Base-by-base conservation (phyloP, 495 filamentous ascomycete genomes). In the Podospora pseudoanserina region DNA sequence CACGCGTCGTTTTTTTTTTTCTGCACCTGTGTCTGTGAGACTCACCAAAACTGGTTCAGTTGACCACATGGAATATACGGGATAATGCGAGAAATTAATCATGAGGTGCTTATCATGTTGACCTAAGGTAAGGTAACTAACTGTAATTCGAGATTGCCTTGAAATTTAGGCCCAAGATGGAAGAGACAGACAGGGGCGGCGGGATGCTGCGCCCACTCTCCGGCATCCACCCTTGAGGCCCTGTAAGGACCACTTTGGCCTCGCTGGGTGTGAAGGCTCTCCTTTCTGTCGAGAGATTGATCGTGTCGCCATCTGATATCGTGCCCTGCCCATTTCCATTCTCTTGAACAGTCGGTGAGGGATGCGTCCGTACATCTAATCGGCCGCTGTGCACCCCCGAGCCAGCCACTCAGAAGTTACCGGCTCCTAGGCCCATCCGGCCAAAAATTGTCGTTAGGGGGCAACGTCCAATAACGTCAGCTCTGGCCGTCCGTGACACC, bases 401-500 rank as follows among this genome's bases (percentile, higher is more conserved):
- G n/a, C 23, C 55, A 58, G 4, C 55, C 55, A 58, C 55, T 58
- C n/a, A 58, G 3, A 58, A 58, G 55, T 19, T 20, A 58, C 20
- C 55, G 55, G 55, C n/a, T 5, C n/a, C 23, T 4, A 20, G 55
- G 55, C 18, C 55, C 55, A 58, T 26, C n/a, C 15, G 18, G 32
- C 15, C 60, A 69, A 67, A 71, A 68, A 66, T 65, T 66, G 66
- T 64, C 59, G 68, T 70, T 67, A 70, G 65, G 70, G 69, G 69
- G 64, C 30, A 63, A 60, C 65, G 64, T 60, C 68, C 67, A 72
- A 74, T 73, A 73, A 70, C 74, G 71, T 74, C 74, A 76, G 39
- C 72, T 64, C 72, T 64, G 62, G 34, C 72, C 65, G 55, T 28
- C 61, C 66, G 67, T 65, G 67, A 68, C 72, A 69, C 68, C 16